Evolutionary conservation across 108 stramenopile genomes (phyloP).

Genomic region (Seminavis robusta): DNA sequence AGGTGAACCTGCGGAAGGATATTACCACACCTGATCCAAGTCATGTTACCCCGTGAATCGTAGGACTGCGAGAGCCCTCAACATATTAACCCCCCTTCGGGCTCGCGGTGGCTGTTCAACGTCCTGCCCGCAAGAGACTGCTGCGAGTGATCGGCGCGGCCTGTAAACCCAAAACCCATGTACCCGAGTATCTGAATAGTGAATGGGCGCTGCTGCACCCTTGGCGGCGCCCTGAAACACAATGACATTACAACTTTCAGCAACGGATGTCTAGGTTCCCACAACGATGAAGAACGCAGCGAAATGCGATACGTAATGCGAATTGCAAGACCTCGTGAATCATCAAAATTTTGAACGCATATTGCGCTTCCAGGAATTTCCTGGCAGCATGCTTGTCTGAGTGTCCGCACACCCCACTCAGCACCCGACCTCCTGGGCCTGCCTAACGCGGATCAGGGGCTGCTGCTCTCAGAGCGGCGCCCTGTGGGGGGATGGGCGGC

Average conservation of each 20-base stretch:
- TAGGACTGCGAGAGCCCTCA: no score
- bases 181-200: no score
- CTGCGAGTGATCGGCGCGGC: no score
- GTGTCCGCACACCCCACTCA: slow-evolving; percentile 83
- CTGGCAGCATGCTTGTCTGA: slow-evolving; percentile 88
- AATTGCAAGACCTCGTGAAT: slow-evolving; percentile 94
- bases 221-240: slow-evolving; percentile 9
- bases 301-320: slow-evolving; percentile 98
- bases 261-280: slow-evolving; percentile 97
- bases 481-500: slow-evolving; percentile 10
- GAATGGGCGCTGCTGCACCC: no score
- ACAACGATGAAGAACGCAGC: slow-evolving; percentile 99
- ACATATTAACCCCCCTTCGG: no score
- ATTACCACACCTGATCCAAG: slow-evolving; percentile 95
- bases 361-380: slow-evolving; percentile 88
- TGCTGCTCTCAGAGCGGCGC: slow-evolving; percentile 7
- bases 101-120: no score
- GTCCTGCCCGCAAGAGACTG: no score
- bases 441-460: no score
- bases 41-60: no score
- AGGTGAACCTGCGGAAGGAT: slow-evolving; percentile 99
- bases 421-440: no score
- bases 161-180: no score
- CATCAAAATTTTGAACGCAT: slow-evolving; percentile 96
- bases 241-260: slow-evolving; percentile 90